Conservation (phyloP, 805 yeast species). For the Saturnispora hagleri region DNA sequence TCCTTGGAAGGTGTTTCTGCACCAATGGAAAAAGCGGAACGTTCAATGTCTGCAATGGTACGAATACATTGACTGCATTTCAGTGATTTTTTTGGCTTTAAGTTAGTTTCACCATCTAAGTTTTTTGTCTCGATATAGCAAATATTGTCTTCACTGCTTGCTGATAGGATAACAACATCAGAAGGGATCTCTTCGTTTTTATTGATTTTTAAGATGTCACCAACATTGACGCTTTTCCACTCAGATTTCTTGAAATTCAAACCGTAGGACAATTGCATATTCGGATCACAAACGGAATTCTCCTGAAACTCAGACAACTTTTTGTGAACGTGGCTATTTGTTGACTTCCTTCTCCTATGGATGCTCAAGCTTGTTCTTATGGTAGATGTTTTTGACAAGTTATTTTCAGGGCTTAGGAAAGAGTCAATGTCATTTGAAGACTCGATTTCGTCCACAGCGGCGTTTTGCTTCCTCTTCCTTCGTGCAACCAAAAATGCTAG, state of each 20-base stretch:
- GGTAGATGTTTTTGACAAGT: not conserved
- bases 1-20: constrained; percentile 66
- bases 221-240: constrained; percentile 68
- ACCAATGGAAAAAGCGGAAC: constrained; percentile 50
- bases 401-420: not conserved
- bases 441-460: not conserved
- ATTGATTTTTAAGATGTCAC: constrained; percentile 62
- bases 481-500: constrained; percentile 9
- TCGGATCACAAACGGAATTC: constrained; percentile 27
- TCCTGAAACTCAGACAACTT: constrained; percentile 19
- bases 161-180: constrained; percentile 52
- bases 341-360: not conserved
- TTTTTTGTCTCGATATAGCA: constrained; percentile 65
- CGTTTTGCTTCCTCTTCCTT: constrained; percentile 4
- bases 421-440: constrained; percentile 5
- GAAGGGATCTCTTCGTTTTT: constrained; percentile 78
- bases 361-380: constrained; percentile 3
- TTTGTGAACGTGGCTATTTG: constrained; percentile 1
- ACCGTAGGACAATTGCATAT: constrained; percentile 22
- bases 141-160: constrained; percentile 59
- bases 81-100: constrained; percentile 50
- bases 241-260: constrained; percentile 25
- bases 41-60: constrained; percentile 50
- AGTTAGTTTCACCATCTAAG: constrained; percentile 68
- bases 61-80: constrained; percentile 39